Conservation (phyloP, 371 early-diverging fungal genomes). For the Zychaea mexicana region DNA sequence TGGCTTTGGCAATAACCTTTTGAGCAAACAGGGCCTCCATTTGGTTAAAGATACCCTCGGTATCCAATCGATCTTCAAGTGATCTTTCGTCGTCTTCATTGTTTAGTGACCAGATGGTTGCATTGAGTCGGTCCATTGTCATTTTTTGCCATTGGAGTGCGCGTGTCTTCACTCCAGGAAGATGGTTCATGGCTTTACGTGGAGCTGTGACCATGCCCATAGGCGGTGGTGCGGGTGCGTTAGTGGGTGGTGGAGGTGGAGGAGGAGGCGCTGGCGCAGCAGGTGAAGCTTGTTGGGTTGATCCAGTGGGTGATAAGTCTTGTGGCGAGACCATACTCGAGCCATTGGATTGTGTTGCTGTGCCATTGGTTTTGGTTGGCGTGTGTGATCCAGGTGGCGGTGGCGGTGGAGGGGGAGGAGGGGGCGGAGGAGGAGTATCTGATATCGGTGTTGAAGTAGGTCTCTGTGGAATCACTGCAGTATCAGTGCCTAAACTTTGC, state of each 20-base stretch:
- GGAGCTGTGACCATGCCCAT: slow-evolving; percentile 5
- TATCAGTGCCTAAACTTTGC: background rate
- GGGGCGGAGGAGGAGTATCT: slow-evolving; percentile 50
- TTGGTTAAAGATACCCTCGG: slow-evolving; percentile 65
- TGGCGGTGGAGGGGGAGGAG: slow-evolving; percentile 35
- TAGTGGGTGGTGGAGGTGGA: slow-evolving; percentile 20
- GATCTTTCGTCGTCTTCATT: slow-evolving; percentile 45
- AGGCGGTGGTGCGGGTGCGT: slow-evolving; percentile 11
- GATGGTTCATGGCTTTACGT: slow-evolving; percentile 65
- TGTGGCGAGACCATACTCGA: too few species aligned
- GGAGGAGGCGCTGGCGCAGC: slow-evolving; percentile 28
- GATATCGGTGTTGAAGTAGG: slow-evolving; percentile 6
- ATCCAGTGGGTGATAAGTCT: background rate
- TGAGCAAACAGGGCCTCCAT: slow-evolving; percentile 83
- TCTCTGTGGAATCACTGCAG: background rate
- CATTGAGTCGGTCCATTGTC: slow-evolving; percentile 56
- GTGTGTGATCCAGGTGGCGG: slow-evolving; percentile 30
- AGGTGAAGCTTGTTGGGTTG: slow-evolving; percentile 4
- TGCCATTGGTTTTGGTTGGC: background rate
- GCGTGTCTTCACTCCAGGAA: slow-evolving; percentile 75
- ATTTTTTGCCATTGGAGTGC: slow-evolving; percentile 88
- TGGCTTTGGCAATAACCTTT: slow-evolving; percentile 51
- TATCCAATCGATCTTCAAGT: slow-evolving; percentile 44
- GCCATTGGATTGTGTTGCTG: too few species aligned
- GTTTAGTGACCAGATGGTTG: slow-evolving; percentile 57